A percentile compares a stretch with the other conserved stretches of the same genome.
These are phyloP conservation scores for Akanthomyces lecanii DNA, from an alignment of 2,329 filamentous ascomycete genomes.

Conservation along the genomic window DNA sequence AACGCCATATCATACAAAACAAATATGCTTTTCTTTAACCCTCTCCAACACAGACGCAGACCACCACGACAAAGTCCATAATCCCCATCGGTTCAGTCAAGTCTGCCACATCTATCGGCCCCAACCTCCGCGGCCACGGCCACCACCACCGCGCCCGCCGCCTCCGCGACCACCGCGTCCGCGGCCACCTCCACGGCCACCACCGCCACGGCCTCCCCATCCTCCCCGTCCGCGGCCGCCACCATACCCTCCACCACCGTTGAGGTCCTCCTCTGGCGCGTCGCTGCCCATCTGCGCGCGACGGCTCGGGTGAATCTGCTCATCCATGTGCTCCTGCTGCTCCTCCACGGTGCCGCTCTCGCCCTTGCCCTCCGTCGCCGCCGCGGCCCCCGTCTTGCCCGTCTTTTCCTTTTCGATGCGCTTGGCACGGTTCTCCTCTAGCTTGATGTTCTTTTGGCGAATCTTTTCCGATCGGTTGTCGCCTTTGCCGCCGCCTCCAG, in stretches of 20 bases:
- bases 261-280: conserved; percentile 19
- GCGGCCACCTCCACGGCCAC: not conserved
- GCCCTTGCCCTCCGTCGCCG: conserved; percentile 21
- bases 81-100: not conserved
- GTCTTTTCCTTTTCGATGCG: conserved; percentile 45
- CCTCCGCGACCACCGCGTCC: conserved; percentile 10
- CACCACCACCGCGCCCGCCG: conserved; percentile 9
- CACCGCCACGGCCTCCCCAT: not conserved
- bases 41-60: not conserved
- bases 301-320: conserved; percentile 50
- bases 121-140: not conserved
- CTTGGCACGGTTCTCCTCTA: conserved; percentile 61
- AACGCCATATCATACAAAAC: conserved; percentile 13
- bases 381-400: conserved; percentile 30
- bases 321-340: conserved; percentile 28
- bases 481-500: conserved; percentile 80
- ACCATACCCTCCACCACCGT: not conserved
- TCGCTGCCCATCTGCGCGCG: conserved; percentile 27
- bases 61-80: not conserved
- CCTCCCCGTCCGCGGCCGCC: conserved; percentile 6
- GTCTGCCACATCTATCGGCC: not conserved
- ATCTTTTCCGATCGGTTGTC: conserved; percentile 71
- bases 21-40: conserved; percentile 12
- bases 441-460: conserved; percentile 77
- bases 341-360: conserved; percentile 25